These are phyloP conservation scores for Orbilia javanica DNA, from an alignment of 2,329 filamentous ascomycete genomes.

Conservation along the genomic window DNA sequence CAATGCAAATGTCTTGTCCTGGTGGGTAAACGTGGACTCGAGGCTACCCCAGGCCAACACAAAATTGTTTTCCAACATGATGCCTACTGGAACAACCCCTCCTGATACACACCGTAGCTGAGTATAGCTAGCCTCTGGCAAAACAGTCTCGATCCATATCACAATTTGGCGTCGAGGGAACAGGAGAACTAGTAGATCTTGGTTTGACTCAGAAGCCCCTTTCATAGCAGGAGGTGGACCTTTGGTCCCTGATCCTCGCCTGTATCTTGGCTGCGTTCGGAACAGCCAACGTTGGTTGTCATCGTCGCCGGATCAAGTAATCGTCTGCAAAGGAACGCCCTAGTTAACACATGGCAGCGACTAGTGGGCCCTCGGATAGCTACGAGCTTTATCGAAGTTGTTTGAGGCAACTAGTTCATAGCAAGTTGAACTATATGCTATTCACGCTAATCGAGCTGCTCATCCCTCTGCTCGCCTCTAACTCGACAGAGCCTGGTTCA, in stretches of 20 bases:
- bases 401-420: conserved; percentile 34
- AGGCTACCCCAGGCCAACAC: conserved; percentile 30
- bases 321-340: conserved; percentile 9
- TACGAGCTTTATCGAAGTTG: conserved; percentile 2
- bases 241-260: conserved; percentile 38
- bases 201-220: conserved; percentile 40
- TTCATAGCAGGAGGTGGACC: conserved; percentile 23
- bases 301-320: conserved; percentile 44
- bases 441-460: conserved; percentile 11
- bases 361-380: conserved; percentile 27
- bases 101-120: background rate
- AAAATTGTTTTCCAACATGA: conserved; percentile 9
- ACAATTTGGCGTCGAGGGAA: background rate
- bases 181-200: conserved; percentile 25
- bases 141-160: conserved; percentile 20
- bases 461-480: background rate
- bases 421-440: background rate
- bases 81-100: conserved; percentile 17
- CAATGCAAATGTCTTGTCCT: too few relatives aligned
- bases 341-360: conserved; percentile 40
- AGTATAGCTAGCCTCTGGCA: conserved; percentile 9
- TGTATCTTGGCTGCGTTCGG: conserved; percentile 27
- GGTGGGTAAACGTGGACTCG: conserved; percentile 16
- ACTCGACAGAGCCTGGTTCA: background rate
- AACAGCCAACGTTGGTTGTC: conserved; percentile 23